A percentile compares a stretch with the other conserved stretches of the same genome.
Conservation (phyloP, 805 yeast species). For the Ogataea populi-albae region DNA sequence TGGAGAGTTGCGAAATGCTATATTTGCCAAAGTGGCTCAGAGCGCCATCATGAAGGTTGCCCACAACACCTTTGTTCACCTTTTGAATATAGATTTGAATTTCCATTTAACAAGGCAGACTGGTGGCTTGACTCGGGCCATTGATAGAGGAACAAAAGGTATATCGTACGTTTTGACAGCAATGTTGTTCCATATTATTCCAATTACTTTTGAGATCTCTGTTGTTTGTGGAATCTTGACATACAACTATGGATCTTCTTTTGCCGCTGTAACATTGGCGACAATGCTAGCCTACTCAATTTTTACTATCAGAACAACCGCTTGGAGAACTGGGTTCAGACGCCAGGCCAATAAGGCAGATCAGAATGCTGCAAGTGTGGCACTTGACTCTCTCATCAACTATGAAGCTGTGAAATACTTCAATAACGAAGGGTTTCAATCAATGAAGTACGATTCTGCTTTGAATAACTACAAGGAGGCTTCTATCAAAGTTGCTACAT, state of each 20-base stretch:
- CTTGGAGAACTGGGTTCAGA: conserved; percentile 94
- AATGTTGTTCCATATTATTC: conserved; percentile 96
- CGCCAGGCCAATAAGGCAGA: conserved; percentile 90
- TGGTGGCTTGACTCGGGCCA: conserved; percentile 94
- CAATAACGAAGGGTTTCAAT: conserved; percentile 83
- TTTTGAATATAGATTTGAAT: conserved; percentile 78
- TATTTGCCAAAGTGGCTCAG: conserved; percentile 94
- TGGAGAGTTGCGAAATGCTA: conserved; percentile 93
- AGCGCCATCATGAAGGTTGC: conserved; percentile 91
- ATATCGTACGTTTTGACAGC: conserved; percentile 89
- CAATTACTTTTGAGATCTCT: conserved; percentile 86
- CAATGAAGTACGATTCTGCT: conserved; percentile 73
- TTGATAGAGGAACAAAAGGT: conserved; percentile 97
- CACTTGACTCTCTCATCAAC: conserved; percentile 89
- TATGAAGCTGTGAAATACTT: conserved; percentile 93
- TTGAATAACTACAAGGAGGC: conserved; percentile 71
- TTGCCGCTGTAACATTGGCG: conserved; percentile 82
- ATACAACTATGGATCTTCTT: conserved; percentile 83
- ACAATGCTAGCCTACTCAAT: conserved; percentile 88
- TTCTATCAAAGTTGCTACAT: conserved; percentile 78
- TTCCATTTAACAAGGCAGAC: conserved; percentile 92
- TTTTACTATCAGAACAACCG: conserved; percentile 87
- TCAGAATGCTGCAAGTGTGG: conserved; percentile 92
- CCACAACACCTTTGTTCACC: conserved; percentile 77
- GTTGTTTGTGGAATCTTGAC: conserved; percentile 93